Evolutionary conservation across 352 stramenopile genomes (phyloP).

Genomic region (Plasmopara viticola): DNA sequence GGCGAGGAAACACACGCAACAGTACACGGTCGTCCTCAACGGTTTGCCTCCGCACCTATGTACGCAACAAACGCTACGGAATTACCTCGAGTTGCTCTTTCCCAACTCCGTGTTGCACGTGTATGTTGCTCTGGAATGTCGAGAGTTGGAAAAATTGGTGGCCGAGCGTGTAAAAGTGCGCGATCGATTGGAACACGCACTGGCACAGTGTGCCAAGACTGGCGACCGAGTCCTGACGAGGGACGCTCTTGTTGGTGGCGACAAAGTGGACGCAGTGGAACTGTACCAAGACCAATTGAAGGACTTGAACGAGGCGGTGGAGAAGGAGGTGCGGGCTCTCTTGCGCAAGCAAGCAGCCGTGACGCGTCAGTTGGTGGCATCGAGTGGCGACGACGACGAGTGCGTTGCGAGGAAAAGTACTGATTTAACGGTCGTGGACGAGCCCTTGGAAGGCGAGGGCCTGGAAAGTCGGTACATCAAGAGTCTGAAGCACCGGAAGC

Average conservation of each 20-base stretch:
- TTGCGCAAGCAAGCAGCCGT: conserved; percentile 56
- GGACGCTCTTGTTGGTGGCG: conserved; percentile 31
- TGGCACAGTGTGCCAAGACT: conserved; percentile 54
- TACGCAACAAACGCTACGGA: conserved; percentile 68
- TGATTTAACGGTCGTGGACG: conserved; percentile 31
- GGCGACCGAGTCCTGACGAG: conserved; percentile 48
- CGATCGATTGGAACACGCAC: conserved; percentile 57
- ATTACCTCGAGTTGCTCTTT: conserved; percentile 73
- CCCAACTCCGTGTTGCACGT: conserved; percentile 59
- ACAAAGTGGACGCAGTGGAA: conserved; percentile 66
- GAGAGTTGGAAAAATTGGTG: conserved; percentile 68
- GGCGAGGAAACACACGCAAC: conserved; percentile 45
- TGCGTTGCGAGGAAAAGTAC: conserved; percentile 9
- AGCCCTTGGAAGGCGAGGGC: conserved; percentile 24
- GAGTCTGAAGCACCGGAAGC: conserved; percentile 34
- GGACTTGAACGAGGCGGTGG: conserved; percentile 61
- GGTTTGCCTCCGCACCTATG: conserved; percentile 64
- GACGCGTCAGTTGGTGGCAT: conserved; percentile 52
- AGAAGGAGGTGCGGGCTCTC: conserved; percentile 70
- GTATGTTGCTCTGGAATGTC: conserved; percentile 72
- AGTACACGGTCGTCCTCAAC: conserved; percentile 78
- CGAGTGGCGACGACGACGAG: conserved; percentile 33
- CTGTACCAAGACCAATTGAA: conserved; percentile 64
- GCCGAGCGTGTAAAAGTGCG: conserved; percentile 58
- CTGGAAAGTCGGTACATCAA: conserved; percentile 62